These are phyloP conservation scores for Albifimbria verrucaria DNA, from an alignment of 2,329 filamentous ascomycete genomes.

Conservation along the genomic window DNA sequence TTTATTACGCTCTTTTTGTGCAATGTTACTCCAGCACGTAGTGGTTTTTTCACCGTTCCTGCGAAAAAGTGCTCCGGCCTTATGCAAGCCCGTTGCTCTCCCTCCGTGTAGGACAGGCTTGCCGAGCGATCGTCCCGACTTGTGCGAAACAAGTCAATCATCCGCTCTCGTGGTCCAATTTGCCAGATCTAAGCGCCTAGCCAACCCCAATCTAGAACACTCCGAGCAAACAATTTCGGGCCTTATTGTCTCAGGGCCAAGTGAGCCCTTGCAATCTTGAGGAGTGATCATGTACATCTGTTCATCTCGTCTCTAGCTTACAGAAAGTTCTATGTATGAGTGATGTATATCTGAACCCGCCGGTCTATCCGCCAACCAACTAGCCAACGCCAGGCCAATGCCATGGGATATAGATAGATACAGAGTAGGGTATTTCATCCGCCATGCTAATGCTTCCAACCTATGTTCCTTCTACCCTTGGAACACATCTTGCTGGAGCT, in stretches of 20 bases:
- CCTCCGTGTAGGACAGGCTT: too few species aligned
- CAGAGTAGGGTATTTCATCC: neutral
- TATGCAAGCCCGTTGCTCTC: too few species aligned
- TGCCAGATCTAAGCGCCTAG: too few species aligned
- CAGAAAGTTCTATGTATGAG: neutral
- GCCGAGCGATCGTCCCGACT: neutral
- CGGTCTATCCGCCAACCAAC: neutral
- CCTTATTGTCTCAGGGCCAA: too few species aligned
- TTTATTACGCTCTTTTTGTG: neutral
- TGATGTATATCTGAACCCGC: neutral
- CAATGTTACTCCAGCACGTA: too few species aligned
- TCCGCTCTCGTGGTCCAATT: too few species aligned
- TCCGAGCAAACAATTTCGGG: too few species aligned
- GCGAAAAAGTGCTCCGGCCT: too few species aligned
- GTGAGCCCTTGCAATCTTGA: too few species aligned
- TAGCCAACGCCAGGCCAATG: neutral
- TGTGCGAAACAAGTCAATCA: neutral
- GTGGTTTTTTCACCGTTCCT: neutral
- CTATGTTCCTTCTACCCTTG: slow-evolving; percentile 57
- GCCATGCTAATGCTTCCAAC: neutral
- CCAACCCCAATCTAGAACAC: too few species aligned
- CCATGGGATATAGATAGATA: neutral
- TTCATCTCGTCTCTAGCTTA: neutral
- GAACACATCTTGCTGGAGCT: slow-evolving; percentile 85
- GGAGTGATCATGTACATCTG: too few species aligned